Evolutionary conservation across 1,139 yeast species (phyloP).

Genomic region (Protomyces inundatus): DNA sequence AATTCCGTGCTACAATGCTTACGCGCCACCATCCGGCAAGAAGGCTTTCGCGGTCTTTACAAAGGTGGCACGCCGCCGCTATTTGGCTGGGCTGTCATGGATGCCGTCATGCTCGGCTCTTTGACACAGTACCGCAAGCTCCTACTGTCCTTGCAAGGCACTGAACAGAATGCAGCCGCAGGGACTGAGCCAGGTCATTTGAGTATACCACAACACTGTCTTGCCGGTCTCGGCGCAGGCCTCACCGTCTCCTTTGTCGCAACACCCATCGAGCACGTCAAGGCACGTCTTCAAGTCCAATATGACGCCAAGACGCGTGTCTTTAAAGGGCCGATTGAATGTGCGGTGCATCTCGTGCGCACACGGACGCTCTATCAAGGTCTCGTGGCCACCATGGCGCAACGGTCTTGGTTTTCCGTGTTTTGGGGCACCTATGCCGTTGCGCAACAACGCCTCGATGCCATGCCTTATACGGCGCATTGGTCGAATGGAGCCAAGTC

Average conservation of each 20-base stretch:
- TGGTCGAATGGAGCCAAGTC: slow-evolving; percentile 65
- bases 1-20: slow-evolving; percentile 50
- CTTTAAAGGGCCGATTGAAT: slow-evolving; percentile 73
- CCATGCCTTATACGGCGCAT: slow-evolving; percentile 44
- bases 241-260: slow-evolving; percentile 91
- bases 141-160: slow-evolving; percentile 35
- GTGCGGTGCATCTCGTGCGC: slow-evolving; percentile 36
- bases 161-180: slow-evolving; percentile 56
- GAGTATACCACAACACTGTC: slow-evolving; percentile 67
- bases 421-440: slow-evolving; percentile 95
- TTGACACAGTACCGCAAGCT: slow-evolving; percentile 68
- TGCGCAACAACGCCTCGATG: slow-evolving; percentile 60
- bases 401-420: slow-evolving; percentile 76
- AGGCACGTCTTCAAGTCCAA: slow-evolving; percentile 79
- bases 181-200: slow-evolving; percentile 47
- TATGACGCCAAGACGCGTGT: slow-evolving; percentile 68
- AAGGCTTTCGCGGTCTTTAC: slow-evolving; percentile 61
- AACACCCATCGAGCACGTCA: slow-evolving; percentile 85
- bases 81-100: slow-evolving; percentile 92
- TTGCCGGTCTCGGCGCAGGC: slow-evolving; percentile 76
- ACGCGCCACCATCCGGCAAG: slow-evolving; percentile 53
- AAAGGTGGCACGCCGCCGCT: slow-evolving; percentile 87
- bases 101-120: slow-evolving; percentile 68
- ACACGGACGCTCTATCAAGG: slow-evolving; percentile 11
- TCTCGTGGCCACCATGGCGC: slow-evolving; percentile 75